Evolutionary conservation across 768 basidiomycete species (phyloP), one percentile per base, ranked within the genome.

Genomic region (Tylopilus felleus): DNA sequence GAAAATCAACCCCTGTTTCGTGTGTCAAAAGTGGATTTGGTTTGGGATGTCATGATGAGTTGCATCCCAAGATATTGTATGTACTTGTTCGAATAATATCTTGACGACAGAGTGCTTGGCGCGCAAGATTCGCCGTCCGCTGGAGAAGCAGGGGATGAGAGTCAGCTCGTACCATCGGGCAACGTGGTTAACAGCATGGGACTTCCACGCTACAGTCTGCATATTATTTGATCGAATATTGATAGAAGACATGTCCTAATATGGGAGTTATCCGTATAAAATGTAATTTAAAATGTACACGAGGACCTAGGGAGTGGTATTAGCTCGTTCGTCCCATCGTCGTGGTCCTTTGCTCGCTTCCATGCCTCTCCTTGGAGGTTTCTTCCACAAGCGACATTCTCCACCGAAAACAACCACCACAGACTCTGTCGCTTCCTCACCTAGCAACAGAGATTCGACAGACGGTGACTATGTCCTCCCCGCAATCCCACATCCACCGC

Each of bases 381-480:
- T 70, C 25, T 70, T 70, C 47, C 21, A 48, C 61, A 71, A 53
- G 46, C 64, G 68, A 42, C 53, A 46, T 8, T 14, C 35, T 1
- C 22, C 50, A 5, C 31, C 45, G 19, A 40, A 49, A 40, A 53
- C 9, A 47, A 13, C 56, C 5, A 28, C 64, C 10, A 38, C 58
- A 2, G 58, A 55, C 13, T 65, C 67, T 17, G 41, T 49, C 8
- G 50, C 61, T 0, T 65, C 62, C 12, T 56, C 57, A 0, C 17
- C 49, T 23, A 64, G 60, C 49, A 58, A 54, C 19, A 51, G 35
- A n/a, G 59, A 59, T 12, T 65, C 62, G 12, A 33, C 60, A 61
- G 76, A 78, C 17, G 55, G 59, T 17, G 73, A 72, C 56, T 63
- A 68, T 57, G 62, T 73, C 47, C 55, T 62, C 28, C 57, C 68